Evolutionary conservation across 169 alveolate genomes (phyloP).

Genomic region (Eimeria praecox): DNA sequence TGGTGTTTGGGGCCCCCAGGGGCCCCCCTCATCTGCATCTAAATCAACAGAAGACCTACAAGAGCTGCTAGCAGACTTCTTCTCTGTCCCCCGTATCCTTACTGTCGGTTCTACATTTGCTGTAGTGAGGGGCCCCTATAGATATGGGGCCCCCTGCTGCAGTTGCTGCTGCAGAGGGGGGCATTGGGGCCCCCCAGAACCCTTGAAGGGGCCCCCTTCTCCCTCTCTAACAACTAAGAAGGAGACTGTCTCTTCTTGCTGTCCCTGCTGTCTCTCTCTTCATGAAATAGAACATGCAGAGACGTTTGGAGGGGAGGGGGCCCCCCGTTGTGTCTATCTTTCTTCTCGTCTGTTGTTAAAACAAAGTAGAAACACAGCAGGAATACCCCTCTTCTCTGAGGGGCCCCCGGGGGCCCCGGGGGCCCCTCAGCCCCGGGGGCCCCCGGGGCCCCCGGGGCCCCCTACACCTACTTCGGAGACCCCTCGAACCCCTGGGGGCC

Average conservation of each 20-base stretch:
- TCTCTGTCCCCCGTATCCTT: constrained; percentile 17
- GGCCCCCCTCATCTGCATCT: no score
- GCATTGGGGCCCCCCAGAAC: constrained; percentile 36
- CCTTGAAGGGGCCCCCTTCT: constrained; percentile 32
- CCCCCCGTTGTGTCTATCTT: constrained; percentile 8
- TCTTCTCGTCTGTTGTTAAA: neutral
- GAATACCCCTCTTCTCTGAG: constrained; percentile 8
- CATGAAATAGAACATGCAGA: constrained; percentile 37
- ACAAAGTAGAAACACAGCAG: neutral
- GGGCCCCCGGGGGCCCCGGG: neutral
- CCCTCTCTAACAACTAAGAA: no score
- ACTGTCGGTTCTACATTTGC: neutral
- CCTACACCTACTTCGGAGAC: no score
- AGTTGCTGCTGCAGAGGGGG: neutral
- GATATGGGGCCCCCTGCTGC: constrained; percentile 58
- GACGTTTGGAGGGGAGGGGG: constrained; percentile 22
- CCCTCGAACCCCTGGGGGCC: neutral
- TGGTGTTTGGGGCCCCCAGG: constrained; percentile 44
- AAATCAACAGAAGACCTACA: neutral
- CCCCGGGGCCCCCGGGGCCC: constrained; percentile 14
- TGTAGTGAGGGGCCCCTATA: neutral
- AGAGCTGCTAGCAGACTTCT: neutral
- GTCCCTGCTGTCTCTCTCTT: constrained; percentile 44
- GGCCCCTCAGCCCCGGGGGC: neutral
- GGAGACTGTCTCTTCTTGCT: no score